phyloP scores from a whole-genome alignment of 768 basidiomycete species.

The Tylopilus plumbeoviolaceoides region DNA sequence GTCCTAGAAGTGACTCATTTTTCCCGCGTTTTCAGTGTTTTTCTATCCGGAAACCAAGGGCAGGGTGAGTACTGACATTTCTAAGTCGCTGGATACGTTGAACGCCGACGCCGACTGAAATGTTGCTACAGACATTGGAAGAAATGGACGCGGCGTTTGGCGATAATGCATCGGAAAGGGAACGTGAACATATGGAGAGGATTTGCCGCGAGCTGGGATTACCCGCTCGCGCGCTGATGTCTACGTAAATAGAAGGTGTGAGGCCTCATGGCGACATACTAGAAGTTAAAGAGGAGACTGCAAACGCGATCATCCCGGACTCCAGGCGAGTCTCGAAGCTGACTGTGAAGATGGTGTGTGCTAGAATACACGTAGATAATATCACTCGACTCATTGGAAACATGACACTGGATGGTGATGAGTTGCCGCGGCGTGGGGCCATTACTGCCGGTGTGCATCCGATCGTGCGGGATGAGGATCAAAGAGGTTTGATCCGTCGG shows the following conservation, averaged over 20 bases:
- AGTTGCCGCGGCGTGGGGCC: too few species aligned
- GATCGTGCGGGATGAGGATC: too few species aligned
- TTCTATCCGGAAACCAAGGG: conserved; percentile 33
- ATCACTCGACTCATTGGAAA: background rate
- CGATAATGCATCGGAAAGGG: conserved; percentile 24
- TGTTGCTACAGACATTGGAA: conserved; percentile 26
- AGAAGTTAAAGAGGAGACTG: background rate
- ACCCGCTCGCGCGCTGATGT: conserved; percentile 22
- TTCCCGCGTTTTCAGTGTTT: conserved; percentile 9
- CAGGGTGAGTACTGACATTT: conserved; percentile 30
- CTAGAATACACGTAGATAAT: background rate
- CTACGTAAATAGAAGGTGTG: conserved; percentile 1
- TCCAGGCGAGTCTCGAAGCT: too few species aligned
- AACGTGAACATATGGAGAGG: conserved; percentile 24
- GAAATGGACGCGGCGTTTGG: conserved; percentile 33
- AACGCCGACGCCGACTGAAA: background rate
- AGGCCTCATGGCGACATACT: too few species aligned
- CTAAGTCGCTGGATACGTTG: too few species aligned
- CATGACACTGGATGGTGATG: background rate
- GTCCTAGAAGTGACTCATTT: conserved; percentile 1
- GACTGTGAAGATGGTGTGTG: too few species aligned
- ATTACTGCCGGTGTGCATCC: too few species aligned
- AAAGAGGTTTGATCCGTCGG: background rate
- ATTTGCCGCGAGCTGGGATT: conserved; percentile 29
- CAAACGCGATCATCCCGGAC: background rate